A percentile compares a stretch with the other conserved stretches of the same genome.
Evolutionary conservation across 2,329 filamentous ascomycete genomes (phyloP).

Genomic region (Sclerotinia trifoliorum): DNA sequence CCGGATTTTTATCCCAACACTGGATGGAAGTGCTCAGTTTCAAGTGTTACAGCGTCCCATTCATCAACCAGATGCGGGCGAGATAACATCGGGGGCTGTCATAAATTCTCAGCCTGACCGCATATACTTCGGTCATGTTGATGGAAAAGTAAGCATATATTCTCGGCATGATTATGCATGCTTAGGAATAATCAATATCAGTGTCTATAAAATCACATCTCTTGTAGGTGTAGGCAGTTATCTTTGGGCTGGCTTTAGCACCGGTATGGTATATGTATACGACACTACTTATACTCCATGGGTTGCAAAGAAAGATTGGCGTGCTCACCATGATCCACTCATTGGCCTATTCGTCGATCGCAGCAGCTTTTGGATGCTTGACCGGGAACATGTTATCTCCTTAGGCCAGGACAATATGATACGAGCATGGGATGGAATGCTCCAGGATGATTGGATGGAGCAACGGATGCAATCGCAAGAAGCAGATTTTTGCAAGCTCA

Average conservation of each 20-base stretch:
- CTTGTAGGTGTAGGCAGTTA: slow-evolving; percentile 76
- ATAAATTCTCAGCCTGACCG: slow-evolving; percentile 72
- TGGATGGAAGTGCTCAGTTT: slow-evolving; percentile 66
- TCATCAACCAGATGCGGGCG: slow-evolving; percentile 70
- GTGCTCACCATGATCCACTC: slow-evolving; percentile 75
- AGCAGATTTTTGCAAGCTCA: slow-evolving; percentile 78
- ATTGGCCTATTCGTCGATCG: slow-evolving; percentile 74
- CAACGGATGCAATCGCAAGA: slow-evolving; percentile 82
- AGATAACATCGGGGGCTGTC: slow-evolving; percentile 80
- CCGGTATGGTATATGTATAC: slow-evolving; percentile 90
- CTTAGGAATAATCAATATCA: slow-evolving; percentile 78
- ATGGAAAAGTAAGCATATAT: slow-evolving; percentile 95
- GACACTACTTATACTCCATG: slow-evolving; percentile 81
- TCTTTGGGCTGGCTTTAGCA: slow-evolving; percentile 93
- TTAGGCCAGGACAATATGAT: slow-evolving; percentile 84
- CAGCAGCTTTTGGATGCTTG: slow-evolving; percentile 80
- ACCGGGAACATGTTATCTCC: slow-evolving; percentile 80
- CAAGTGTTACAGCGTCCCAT: slow-evolving; percentile 73
- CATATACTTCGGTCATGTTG: slow-evolving; percentile 86
- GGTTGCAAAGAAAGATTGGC: slow-evolving; percentile 92
- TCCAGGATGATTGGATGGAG: slow-evolving; percentile 95
- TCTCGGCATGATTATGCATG: slow-evolving; percentile 72
- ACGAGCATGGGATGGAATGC: slow-evolving; percentile 84
- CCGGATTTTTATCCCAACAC: slow-evolving; percentile 74
- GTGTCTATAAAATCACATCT: slow-evolving; percentile 91